phyloP scores from a whole-genome alignment of 2,329 filamentous ascomycete genomes.

The Aspergillus ustus region DNA sequence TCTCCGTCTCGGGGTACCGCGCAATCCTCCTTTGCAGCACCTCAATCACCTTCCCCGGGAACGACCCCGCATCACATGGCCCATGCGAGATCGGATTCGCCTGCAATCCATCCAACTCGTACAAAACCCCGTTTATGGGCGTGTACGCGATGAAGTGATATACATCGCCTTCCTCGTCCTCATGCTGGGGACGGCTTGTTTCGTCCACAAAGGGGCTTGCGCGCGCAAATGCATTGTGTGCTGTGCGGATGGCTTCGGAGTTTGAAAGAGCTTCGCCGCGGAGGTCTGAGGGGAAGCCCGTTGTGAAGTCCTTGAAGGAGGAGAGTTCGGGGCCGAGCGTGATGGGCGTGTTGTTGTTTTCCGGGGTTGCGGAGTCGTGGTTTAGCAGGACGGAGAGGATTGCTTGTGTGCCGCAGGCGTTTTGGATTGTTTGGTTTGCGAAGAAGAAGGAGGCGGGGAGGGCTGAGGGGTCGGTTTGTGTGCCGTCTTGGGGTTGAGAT shows the following conservation, averaged over 20 bases:
- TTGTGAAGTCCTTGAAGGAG: slow-evolving; percentile 87
- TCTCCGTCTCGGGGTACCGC: slow-evolving; percentile 84
- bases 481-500: slow-evolving; percentile 75
- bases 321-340: slow-evolving; percentile 72
- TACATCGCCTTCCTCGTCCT: slow-evolving; percentile 79
- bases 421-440: slow-evolving; percentile 95
- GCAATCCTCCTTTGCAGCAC: slow-evolving; percentile 83
- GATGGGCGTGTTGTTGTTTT: slow-evolving; percentile 47
- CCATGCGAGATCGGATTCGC: slow-evolving; percentile 91
- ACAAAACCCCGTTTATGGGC: slow-evolving; percentile 75
- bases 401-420: slow-evolving; percentile 96
- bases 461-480: slow-evolving; percentile 75
- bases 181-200: slow-evolving; percentile 72
- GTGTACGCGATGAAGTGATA: slow-evolving; percentile 99
- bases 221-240: slow-evolving; percentile 88
- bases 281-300: slow-evolving; percentile 77
- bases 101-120: slow-evolving; percentile 94
- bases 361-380: slow-evolving; percentile 56
- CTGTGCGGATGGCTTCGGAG: slow-evolving; percentile 71
- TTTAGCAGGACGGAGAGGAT: slow-evolving; percentile 91
- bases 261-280: slow-evolving; percentile 74
- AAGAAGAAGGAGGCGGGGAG: slow-evolving; percentile 74
- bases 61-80: slow-evolving; percentile 68
- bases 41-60: slow-evolving; percentile 80
- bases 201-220: slow-evolving; percentile 93